phyloP scores from a whole-genome alignment of 208 protist species.

The Leishmania braziliensis region DNA sequence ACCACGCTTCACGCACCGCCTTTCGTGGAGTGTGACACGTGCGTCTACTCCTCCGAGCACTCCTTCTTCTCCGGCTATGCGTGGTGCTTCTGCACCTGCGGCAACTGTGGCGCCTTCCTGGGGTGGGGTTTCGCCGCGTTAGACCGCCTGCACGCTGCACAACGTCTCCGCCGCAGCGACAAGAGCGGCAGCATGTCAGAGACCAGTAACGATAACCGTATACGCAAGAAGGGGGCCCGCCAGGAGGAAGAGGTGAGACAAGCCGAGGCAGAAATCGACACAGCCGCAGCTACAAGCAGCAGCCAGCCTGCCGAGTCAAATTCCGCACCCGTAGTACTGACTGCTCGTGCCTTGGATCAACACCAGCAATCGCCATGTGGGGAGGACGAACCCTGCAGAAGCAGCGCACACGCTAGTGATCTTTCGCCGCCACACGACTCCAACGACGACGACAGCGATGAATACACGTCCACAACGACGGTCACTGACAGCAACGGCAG shows the following conservation, averaged over 20 bases:
- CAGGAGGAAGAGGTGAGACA: not conserved
- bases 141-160: constrained; percentile 19
- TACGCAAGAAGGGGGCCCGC: not conserved
- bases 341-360: not conserved
- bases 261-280: not conserved
- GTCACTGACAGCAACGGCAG: not conserved
- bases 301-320: not conserved
- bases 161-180: not conserved
- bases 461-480: not conserved
- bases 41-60: constrained; percentile 64
- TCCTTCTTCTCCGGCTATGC: constrained; percentile 81
- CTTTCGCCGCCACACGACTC: not conserved
- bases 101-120: constrained; percentile 65
- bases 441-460: not conserved
- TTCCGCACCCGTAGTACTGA: not conserved
- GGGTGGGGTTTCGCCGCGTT: constrained; percentile 74
- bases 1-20: constrained; percentile 2
- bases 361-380: not conserved
- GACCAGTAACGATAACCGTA: not conserved
- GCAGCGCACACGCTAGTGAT: not conserved
- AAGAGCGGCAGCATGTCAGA: not conserved
- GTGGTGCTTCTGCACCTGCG: constrained; percentile 67
- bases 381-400: not conserved
- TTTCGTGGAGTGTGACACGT: constrained; percentile 29
- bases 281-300: not conserved